phyloP scores from a whole-genome alignment of 257 asterid species.

The Solanum chilense region DNA sequence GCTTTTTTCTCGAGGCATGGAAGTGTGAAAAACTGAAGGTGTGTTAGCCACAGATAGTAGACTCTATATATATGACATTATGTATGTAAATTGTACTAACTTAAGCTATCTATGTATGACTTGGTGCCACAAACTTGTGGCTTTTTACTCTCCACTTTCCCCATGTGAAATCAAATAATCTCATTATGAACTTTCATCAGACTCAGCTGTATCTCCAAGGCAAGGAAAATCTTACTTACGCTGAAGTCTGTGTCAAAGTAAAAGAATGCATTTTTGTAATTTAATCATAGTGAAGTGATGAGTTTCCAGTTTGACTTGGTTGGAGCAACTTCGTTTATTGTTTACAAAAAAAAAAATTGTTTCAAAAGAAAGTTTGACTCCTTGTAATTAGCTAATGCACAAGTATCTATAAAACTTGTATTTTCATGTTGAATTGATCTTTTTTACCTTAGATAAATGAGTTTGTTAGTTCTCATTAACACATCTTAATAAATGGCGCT shows the following conservation, averaged over 20 bases:
- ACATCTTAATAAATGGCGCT: neutral
- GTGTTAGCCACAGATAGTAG: neutral
- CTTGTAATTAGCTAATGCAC: neutral
- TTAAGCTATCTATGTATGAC: neutral
- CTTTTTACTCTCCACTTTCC: neutral
- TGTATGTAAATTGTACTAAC: neutral
- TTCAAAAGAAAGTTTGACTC: neutral
- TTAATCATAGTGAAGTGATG: neutral
- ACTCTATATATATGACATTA: neutral
- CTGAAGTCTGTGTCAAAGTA: neutral
- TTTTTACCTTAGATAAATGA: neutral
- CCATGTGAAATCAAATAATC: neutral
- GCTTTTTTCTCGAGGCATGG: neutral
- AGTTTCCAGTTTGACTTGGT: neutral
- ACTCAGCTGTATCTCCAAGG: neutral
- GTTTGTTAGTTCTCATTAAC: neutral
- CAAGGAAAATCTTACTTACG: neutral
- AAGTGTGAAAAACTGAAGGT: neutral
- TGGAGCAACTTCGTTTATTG: neutral
- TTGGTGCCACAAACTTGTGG: neutral
- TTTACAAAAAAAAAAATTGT: neutral
- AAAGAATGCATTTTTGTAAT: neutral
- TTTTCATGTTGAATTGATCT: neutral
- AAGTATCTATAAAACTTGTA: neutral
- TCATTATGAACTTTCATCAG: slow-evolving; percentile 12